Evolutionary conservation across 768 basidiomycete species (phyloP), one percentile per base, ranked within the genome.

Genomic region (Coprinellus micaceus): DNA sequence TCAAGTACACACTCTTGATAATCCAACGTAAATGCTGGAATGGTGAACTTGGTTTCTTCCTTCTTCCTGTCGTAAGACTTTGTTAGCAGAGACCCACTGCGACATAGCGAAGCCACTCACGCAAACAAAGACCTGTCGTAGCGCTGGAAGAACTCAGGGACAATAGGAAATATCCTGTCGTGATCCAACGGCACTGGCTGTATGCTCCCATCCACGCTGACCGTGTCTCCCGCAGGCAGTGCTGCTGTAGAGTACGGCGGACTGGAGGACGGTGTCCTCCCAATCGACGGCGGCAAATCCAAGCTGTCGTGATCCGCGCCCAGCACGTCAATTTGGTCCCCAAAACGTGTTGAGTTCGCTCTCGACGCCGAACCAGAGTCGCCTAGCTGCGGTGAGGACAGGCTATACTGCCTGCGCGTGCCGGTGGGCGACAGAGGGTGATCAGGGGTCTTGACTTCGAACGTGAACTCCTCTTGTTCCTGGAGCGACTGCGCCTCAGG

Each of bases 341-440:
- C 33, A 28, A 36, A n/a, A n/a, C n/a, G 22, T 4, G 2, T 29
- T 10, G 13, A 21, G n/a, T 43, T 10, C n/a, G 40, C 15, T 43
- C 15, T 17, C n/a, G 40, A 17, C 6, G 13, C 10, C 6, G 40
- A 19, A 2, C n/a, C 46, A 26, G 46, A 47, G 12, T 37, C 26
- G 24, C 55, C 48, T n/a, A 56, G 30, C 6, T 56, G 33, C 26
- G 55, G 55, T 10, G 47, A 40, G 11, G 55, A 56, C 36, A 56
- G 48, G 48, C 55, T 56, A 40, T 50, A 43, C n/a, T 9, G 28
- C 12, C 47, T 28, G 50, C 55, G 55, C 29, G n/a, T 21, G 37
- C 19, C 11, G 33, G 17, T 39, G 25, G 55, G 55, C 26, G 55
- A 51, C 5, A 13, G 15, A 11, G 48, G 37, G 2, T 49, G 10